Evolutionary conservation across 129 eudicot species (phyloP).

Genomic region (Logfia minima): DNA sequence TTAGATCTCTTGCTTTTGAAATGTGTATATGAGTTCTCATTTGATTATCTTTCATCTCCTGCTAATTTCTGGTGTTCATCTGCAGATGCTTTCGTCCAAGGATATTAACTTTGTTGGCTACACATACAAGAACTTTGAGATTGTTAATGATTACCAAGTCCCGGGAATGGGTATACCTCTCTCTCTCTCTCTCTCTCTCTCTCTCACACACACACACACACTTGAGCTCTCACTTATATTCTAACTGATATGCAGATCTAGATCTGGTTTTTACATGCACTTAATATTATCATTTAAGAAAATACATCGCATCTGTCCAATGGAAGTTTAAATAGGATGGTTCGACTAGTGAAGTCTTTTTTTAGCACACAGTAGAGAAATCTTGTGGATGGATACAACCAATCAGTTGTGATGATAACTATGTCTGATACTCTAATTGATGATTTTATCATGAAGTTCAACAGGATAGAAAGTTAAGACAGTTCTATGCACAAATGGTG

Average conservation of each 20-base stretch:
- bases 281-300: neutral
- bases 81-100: conserved; percentile 88
- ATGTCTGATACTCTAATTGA: no score
- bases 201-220: neutral
- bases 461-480: neutral
- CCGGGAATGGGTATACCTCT: conserved; percentile 75
- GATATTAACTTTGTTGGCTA: conserved; percentile 81
- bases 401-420: no score
- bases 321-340: no score
- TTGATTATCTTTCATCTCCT: neutral
- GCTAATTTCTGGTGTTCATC: conserved; percentile 21
- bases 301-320: neutral
- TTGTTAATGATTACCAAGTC: conserved; percentile 95
- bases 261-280: conserved; percentile 9
- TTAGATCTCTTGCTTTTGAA: neutral
- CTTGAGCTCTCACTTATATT: neutral
- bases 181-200: neutral
- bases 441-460: neutral
- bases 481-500: neutral
- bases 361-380: no score
- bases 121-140: conserved; percentile 90
- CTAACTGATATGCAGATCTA: neutral
- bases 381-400: no score
- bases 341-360: no score
- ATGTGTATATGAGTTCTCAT: conserved; percentile 1